phyloP scores from a whole-genome alignment of 2,329 filamentous ascomycete genomes.

The Apiospora malaysiana region DNA sequence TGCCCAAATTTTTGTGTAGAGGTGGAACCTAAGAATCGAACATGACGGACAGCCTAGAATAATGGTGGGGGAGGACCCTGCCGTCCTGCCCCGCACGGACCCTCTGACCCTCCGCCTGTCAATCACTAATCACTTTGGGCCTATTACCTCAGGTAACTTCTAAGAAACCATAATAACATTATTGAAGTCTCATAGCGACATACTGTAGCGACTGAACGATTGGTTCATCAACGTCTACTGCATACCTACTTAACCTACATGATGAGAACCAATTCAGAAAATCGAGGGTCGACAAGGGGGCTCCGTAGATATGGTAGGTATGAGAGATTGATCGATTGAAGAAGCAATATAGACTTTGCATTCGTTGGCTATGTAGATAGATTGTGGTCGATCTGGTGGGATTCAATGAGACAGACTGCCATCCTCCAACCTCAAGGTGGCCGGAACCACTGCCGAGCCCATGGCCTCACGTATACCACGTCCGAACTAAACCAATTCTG shows the following conservation, averaged over 20 bases:
- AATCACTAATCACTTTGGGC: background rate
- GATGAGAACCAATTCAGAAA: background rate
- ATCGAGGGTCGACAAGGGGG: too few relatives aligned
- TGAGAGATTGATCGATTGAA: background rate
- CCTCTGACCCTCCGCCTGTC: background rate
- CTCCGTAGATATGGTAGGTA: too few relatives aligned
- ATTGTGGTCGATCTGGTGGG: background rate
- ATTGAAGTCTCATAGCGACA: background rate
- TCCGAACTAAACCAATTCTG: background rate
- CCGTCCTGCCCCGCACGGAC: background rate
- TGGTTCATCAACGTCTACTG: background rate
- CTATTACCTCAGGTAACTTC: slow-evolving; percentile 1
- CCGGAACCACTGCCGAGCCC: background rate
- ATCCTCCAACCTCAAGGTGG: background rate
- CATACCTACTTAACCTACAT: background rate
- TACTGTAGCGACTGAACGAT: background rate
- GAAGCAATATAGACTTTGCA: background rate
- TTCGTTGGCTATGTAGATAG: background rate
- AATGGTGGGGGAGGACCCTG: slow-evolving; percentile 12
- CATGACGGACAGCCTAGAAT: background rate
- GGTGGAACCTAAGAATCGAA: background rate
- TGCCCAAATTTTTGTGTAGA: slow-evolving; percentile 14
- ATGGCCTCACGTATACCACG: background rate
- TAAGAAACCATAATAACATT: too few relatives aligned
- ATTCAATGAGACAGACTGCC: background rate